Base-by-base conservation (phyloP, 495 filamentous ascomycete species). In the Neurospora intermedia region DNA sequence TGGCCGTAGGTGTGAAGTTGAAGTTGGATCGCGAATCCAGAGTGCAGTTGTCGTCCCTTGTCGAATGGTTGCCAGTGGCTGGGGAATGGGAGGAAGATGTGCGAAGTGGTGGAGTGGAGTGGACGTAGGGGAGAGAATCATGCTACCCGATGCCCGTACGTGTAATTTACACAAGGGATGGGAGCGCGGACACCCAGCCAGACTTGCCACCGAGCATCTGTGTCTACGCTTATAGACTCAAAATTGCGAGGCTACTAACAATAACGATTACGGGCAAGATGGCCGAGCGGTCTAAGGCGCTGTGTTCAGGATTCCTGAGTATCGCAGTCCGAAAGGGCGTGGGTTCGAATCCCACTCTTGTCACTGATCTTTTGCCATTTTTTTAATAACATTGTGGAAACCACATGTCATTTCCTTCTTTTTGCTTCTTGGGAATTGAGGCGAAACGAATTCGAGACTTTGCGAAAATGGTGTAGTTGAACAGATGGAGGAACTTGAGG, bases 311-410 rank as follows among this genome's bases (percentile, higher is more conserved):
- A 27, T 62, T 2, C 6, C 23, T 62, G 23, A 62, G 27, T 27
- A 62, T 62, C 54, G 54, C 54, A 62, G 76, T 79, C 78, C 78
- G 78, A 79, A 79, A 79, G 78, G 78, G 78, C 78, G 78, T 79
- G 78, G 78, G 78, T 78, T 79, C 78, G 78, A 79, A 79, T 79
- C 78, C 78, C 78, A 79, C 78, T 79, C 78, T 80, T 76, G 76
- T 77, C 74, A 77, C 15, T 35, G 9, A 62, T 5, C 11, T 71
- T 71, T 71, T 45, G 20, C 10, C 1, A 1, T 4, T 31, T 62
- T 59, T 59, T 27, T 27, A 2, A 27, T 27, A 1, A 1, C 27
- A 27, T 27, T 27, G 27, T 27, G 27, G 27, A 27, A 27, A 27
- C 27, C 2, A 27, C 27, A 1, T 27, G 2, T 31, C 27, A 1